These are phyloP conservation scores for Phytophthora rubi DNA, from an alignment of 352 stramenopile genomes.

Conservation along the genomic window DNA sequence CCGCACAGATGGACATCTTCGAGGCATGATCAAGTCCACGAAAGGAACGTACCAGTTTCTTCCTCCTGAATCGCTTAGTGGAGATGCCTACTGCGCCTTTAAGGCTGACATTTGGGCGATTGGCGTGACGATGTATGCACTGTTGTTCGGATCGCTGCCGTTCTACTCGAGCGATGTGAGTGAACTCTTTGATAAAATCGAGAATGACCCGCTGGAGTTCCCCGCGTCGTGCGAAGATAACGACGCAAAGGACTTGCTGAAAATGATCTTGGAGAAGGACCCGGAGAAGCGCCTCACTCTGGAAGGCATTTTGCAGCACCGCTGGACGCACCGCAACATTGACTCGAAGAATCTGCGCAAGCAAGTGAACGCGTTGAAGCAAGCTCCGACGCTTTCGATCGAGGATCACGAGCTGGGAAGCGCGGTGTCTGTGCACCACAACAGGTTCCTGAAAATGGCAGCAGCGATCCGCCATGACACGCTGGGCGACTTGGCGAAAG, in stretches of 20 bases:
- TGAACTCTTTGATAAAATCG: constrained; percentile 92
- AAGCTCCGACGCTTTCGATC: constrained; percentile 40
- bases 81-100: constrained; percentile 77
- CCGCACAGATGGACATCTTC: constrained; percentile 6
- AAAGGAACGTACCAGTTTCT: constrained; percentile 85
- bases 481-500: constrained; percentile 15
- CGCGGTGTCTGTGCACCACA: constrained; percentile 68
- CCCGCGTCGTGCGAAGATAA: constrained; percentile 50
- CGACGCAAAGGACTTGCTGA: constrained; percentile 75
- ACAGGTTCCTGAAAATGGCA: constrained; percentile 40
- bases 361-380: constrained; percentile 53
- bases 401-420: constrained; percentile 52
- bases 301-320: constrained; percentile 70
- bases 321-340: constrained; percentile 72
- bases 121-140: constrained; percentile 91
- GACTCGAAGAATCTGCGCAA: constrained; percentile 56
- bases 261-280: constrained; percentile 77
- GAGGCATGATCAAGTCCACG: constrained; percentile 66
- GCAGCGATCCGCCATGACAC: constrained; percentile 40
- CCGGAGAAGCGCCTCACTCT: constrained; percentile 71
- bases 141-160: constrained; percentile 88
- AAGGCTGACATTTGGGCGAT: constrained; percentile 93
- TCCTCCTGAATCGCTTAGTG: constrained; percentile 67
- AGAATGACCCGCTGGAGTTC: constrained; percentile 61
- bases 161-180: constrained; percentile 90